These are phyloP conservation scores for Teratosphaeria viscida DNA, from an alignment of 2,329 filamentous ascomycete genomes.

Conservation along the genomic window DNA sequence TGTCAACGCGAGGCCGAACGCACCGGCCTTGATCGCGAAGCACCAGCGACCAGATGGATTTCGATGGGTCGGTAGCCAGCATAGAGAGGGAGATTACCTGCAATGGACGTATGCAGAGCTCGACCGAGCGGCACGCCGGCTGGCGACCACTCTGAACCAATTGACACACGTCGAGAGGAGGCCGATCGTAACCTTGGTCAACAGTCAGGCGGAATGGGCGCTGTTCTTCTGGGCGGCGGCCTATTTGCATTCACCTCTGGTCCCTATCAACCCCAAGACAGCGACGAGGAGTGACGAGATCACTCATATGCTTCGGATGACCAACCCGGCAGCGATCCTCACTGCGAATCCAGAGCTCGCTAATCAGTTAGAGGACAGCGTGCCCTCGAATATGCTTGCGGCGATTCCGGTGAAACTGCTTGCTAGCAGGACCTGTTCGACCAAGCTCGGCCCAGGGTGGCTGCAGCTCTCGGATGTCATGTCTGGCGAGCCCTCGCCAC, in stretches of 20 bases:
- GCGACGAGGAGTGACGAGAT: slow-evolving; percentile 20
- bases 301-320: slow-evolving; percentile 22
- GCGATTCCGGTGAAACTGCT: slow-evolving; percentile 18
- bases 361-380: slow-evolving; percentile 18
- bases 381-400: slow-evolving; percentile 15
- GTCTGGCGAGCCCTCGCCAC: slow-evolving; percentile 22
- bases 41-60: slow-evolving; percentile 20
- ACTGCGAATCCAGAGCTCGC: slow-evolving; percentile 18
- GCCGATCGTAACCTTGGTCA: slow-evolving; percentile 21
- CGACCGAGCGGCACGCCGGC: slow-evolving; percentile 21
- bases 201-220: slow-evolving; percentile 26
- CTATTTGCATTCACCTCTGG: slow-evolving; percentile 23
- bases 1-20: slow-evolving; percentile 20
- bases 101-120: slow-evolving; percentile 24
- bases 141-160: slow-evolving; percentile 21
- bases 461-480: slow-evolving; percentile 18
- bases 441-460: slow-evolving; percentile 14
- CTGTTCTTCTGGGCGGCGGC: slow-evolving; percentile 24
- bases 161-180: slow-evolving; percentile 21
- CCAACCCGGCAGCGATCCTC: slow-evolving; percentile 19
- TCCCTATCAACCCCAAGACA: slow-evolving; percentile 23
- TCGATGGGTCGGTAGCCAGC: slow-evolving; percentile 22
- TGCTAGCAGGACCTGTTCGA: slow-evolving; percentile 9
- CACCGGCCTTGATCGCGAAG: slow-evolving; percentile 20
- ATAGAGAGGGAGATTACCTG: slow-evolving; percentile 15